phyloP scores from a whole-genome alignment of 768 basidiomycete species.

The Lactarius quietus region DNA sequence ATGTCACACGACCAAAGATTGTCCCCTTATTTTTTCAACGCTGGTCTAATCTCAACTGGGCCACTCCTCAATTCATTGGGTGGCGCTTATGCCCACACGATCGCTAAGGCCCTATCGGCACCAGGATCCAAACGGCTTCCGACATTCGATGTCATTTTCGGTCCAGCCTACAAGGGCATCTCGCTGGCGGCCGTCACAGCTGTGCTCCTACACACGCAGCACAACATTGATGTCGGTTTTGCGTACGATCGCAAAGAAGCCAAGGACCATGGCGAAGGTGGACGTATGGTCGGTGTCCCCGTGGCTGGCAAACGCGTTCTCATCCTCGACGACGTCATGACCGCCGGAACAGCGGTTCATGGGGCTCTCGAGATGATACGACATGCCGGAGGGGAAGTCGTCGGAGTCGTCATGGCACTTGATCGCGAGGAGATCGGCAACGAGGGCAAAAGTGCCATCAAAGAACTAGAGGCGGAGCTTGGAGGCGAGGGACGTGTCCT shows the following conservation, averaged over 20 bases:
- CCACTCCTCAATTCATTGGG: conserved; percentile 74
- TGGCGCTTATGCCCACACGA: conserved; percentile 78
- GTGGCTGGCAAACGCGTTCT: conserved; percentile 81
- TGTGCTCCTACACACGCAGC: conserved; percentile 64
- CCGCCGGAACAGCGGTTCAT: conserved; percentile 84
- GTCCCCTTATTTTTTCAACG: conserved; percentile 98
- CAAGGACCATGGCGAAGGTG: conserved; percentile 97
- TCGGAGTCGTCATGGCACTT: conserved; percentile 83
- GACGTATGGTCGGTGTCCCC: conserved; percentile 80
- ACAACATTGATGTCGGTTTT: conserved; percentile 68
- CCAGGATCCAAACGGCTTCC: conserved; percentile 33
- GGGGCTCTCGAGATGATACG: conserved; percentile 74
- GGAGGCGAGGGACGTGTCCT: conserved; percentile 67
- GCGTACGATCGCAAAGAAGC: conserved; percentile 94
- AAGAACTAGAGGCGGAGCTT: conserved; percentile 73
- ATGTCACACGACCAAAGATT: conserved; percentile 36
- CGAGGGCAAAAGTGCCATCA: conserved; percentile 70
- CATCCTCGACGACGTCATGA: conserved; percentile 96
- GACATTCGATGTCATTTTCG: conserved; percentile 82
- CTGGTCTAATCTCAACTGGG: conserved; percentile 81
- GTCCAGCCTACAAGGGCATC: conserved; percentile 98
- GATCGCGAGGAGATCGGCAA: conserved; percentile 85
- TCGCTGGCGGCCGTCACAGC: conserved; percentile 85
- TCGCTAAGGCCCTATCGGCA: conserved; percentile 50
- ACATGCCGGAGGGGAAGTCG: conserved; percentile 69